Conservation (phyloP, 257 asterid species). For the Thymus quinquecostatus region DNA sequence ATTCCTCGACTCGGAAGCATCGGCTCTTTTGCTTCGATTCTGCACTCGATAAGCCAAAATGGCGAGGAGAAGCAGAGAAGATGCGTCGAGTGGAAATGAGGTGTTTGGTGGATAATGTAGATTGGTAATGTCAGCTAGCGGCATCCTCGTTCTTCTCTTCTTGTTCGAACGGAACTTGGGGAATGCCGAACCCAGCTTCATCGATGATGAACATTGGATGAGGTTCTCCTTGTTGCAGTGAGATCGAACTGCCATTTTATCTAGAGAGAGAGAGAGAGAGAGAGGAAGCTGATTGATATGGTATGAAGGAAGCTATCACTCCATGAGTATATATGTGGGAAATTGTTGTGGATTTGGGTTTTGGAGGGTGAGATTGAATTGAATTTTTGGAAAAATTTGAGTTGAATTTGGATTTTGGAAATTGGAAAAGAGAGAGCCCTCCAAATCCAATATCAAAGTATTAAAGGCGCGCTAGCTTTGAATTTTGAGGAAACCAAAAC, state of each 20-base stretch:
- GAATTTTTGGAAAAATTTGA: slow-evolving; percentile 19
- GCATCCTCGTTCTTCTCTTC: slow-evolving; percentile 33
- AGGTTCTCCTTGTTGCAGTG: slow-evolving; percentile 34
- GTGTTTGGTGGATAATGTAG: slow-evolving; percentile 28
- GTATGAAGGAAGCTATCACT: background rate
- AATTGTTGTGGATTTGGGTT: slow-evolving; percentile 24
- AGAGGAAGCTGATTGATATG: background rate
- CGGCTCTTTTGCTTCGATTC: slow-evolving; percentile 14
- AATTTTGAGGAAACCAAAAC: too few species aligned
- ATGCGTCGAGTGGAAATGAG: background rate
- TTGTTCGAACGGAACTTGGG: slow-evolving; percentile 10
- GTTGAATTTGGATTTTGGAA: slow-evolving; percentile 16
- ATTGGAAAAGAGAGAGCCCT: background rate
- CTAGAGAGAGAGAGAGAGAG: background rate
- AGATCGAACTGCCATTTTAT: slow-evolving; percentile 32
- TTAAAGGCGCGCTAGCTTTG: background rate
- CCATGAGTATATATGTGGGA: slow-evolving; percentile 22
- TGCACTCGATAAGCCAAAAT: slow-evolving; percentile 20
- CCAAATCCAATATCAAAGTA: background rate
- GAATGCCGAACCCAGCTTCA: background rate
- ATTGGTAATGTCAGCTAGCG: slow-evolving; percentile 38
- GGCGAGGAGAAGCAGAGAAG: slow-evolving; percentile 27
- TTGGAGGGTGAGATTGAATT: slow-evolving; percentile 31
- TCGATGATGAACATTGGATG: slow-evolving; percentile 32
- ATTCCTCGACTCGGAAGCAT: background rate